Evolutionary conservation across 768 basidiomycete species (phyloP).

Genomic region (Termitomyces sp.): DNA sequence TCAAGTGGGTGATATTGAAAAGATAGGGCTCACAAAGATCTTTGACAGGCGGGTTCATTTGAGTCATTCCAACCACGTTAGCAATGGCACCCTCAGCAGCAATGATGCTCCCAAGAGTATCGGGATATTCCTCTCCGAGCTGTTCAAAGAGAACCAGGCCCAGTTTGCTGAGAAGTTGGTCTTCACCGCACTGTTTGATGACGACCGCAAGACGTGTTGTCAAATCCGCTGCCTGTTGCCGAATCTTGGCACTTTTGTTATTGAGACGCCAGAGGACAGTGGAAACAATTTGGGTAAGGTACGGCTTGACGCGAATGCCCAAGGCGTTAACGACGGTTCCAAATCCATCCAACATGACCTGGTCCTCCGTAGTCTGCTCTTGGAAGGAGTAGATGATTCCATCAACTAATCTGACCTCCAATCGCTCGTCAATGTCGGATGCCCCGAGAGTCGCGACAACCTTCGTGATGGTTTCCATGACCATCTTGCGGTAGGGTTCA

Average conservation of each 20-base stretch:
- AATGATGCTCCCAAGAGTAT: constrained; percentile 98
- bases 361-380: constrained; percentile 98
- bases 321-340: constrained; percentile 97
- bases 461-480: constrained; percentile 99
- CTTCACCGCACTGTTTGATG: constrained; percentile 98
- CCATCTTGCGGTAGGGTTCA: constrained; percentile 97
- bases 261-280: constrained; percentile 99
- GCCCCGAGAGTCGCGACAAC: constrained; percentile 91
- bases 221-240: constrained; percentile 98
- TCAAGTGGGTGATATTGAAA: neutral
- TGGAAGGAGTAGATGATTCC: constrained; percentile 99
- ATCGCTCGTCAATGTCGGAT: constrained; percentile 95
- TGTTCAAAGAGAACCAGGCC: constrained; percentile 98
- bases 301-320: constrained; percentile 95
- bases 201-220: constrained; percentile 95
- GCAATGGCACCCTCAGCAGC: constrained; percentile 98
- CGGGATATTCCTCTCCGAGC: constrained; percentile 98
- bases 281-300: constrained; percentile 97
- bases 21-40: constrained; percentile 77
- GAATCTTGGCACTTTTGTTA: constrained; percentile 99
- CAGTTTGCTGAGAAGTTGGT: constrained; percentile 91
- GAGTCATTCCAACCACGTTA: constrained; percentile 99
- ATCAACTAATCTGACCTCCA: constrained; percentile 92
- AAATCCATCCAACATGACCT: constrained; percentile 98
- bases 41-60: constrained; percentile 99